Base-by-base conservation (phyloP, 164 flowering plant species). In the Aristolochia fimbriata region DNA sequence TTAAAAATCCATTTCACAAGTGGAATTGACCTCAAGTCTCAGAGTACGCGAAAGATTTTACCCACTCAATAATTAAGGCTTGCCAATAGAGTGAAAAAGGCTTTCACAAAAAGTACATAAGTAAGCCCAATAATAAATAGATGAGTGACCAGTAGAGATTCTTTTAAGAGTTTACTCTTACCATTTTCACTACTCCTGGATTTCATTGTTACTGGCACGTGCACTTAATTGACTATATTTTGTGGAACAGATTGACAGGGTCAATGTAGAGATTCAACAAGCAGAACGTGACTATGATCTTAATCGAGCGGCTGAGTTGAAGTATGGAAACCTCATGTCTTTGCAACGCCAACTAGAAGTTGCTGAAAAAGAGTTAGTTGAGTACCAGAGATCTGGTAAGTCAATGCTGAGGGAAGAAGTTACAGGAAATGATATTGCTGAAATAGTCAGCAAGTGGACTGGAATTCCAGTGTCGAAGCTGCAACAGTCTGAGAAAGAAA, bases 341-440 rank as follows among this genome's bases (percentile, higher is more conserved):
- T 75, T 94, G 74, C 99, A 94, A 69, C 85, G 87, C 22, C 91
- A 90, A 67, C 91, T 94, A 20, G 82, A 70, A 73, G 64, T 0
- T 62, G 95, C 95, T 13, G 97, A 93, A 55, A 85, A 85, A 59
- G 95, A 88, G 66, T 69, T 90, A 60, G 80, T 70, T 70, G 97
- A 88, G 65, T 90, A 88, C 57, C 70, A 86, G 72, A 83, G 67
- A 15, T 84, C 95, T 22, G 99, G 99, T 49, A 93, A 93, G 61
- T 90, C 99, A 45, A 90, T 93, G 99, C 72, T 93, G 22, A 79
- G 96, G 64, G 99, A 93, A 74, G 97, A 90, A 76, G 99, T 93
- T 22, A 76, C 84, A 0, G 97, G 81, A 15, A 65, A 53, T 65
- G 99, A 93, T 63, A 88, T 93, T 66, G 96, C 99, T 43, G 97